Percentiles rank a stretch among this genome's conserved stretches.
Evolutionary conservation across 495 filamentous ascomycete species (phyloP).

Genomic region (Daldinia concentrica): DNA sequence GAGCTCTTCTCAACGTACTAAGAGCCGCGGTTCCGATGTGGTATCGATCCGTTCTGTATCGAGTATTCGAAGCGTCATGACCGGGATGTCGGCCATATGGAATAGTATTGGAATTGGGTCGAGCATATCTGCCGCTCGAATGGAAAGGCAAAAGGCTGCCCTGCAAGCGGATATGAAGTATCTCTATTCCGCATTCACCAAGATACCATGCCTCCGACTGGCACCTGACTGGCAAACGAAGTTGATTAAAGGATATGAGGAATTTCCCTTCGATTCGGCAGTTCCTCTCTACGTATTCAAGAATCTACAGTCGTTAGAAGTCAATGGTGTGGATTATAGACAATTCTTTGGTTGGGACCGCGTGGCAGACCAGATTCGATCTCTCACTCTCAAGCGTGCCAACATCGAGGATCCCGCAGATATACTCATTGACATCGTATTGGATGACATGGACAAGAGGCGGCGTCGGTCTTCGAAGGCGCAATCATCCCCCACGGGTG

Average conservation of each 20-base stretch:
- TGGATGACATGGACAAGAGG: conserved; percentile 94
- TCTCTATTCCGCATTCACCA: conserved; percentile 97
- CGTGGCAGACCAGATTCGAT: conserved; percentile 88
- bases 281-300: conserved; percentile 96
- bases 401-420: conserved; percentile 90
- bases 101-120: conserved; percentile 82
- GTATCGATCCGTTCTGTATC: conserved; percentile 95
- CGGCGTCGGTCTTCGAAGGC: conserved; percentile 86
- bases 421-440: conserved; percentile 86
- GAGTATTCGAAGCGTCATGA: conserved; percentile 97
- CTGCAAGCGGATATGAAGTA: conserved; percentile 89
- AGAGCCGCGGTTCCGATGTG: conserved; percentile 79
- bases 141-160: conserved; percentile 86
- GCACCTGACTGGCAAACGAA: conserved; percentile 89
- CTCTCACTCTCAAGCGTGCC: conserved; percentile 87
- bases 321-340: conserved; percentile 93
- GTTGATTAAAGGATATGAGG: conserved; percentile 91
- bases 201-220: conserved; percentile 90
- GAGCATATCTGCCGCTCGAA: conserved; percentile 77
- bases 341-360: conserved; percentile 98
- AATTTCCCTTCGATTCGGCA: conserved; percentile 98
- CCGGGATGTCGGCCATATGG: conserved; percentile 92
- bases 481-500: conserved; percentile 76
- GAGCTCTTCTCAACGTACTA: conserved; percentile 77
- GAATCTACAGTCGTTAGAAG: conserved; percentile 90